Evolutionary conservation across 2,329 filamentous ascomycete species (phyloP), one percentile per base, ranked within the genome.

Genomic region (Trichoderma hamatum): DNA sequence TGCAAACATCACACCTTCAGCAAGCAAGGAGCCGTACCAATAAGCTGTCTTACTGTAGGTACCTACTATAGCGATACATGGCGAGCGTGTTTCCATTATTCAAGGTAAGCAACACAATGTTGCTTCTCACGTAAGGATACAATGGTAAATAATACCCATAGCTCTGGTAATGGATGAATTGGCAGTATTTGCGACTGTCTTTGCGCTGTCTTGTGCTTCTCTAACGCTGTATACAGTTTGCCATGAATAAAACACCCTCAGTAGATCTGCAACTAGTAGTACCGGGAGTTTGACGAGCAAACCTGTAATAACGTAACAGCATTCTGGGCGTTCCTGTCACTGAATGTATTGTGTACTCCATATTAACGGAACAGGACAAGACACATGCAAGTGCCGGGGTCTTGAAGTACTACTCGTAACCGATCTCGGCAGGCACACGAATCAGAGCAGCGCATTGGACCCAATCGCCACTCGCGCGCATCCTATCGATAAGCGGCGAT

Each of bases 401-500:
- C 46, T 28, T 51, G 36, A 36, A 60, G 32, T 26, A 16, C 46
- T 26, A 16, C 46, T 54, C 46, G 56, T 49, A 68, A 52, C 56
- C 65, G 65, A 68, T 61, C 56, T 61, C 65, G 65, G 65, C 65
- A 68, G 65, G 56, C 28, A 68, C 65, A 68, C 55, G 65, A 61
- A 68, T 68, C 65, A 61, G 65, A 68, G 11, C 52, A 39, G 26
- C 36, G 58, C 19, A 58, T 34, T 36, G 26, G 36, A 43, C 39
- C n/a, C 19, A 52, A 34, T n/a, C 52, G 67, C 54, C 34, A 39
- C 46, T 28, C 36, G 24, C 52, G 49, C 28, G 26, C 52, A 26
- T 21, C 67, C 67, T 69, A 69, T 69, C 67, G 67, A 69, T 69
- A 69, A 64, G 60, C 28, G 5, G 14, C 59, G 60, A 64, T 69